Evolutionary conservation across 2,329 filamentous ascomycete genomes (phyloP), one percentile per base, ranked within the genome.

Genomic region (Aspergillus brasiliensis): DNA sequence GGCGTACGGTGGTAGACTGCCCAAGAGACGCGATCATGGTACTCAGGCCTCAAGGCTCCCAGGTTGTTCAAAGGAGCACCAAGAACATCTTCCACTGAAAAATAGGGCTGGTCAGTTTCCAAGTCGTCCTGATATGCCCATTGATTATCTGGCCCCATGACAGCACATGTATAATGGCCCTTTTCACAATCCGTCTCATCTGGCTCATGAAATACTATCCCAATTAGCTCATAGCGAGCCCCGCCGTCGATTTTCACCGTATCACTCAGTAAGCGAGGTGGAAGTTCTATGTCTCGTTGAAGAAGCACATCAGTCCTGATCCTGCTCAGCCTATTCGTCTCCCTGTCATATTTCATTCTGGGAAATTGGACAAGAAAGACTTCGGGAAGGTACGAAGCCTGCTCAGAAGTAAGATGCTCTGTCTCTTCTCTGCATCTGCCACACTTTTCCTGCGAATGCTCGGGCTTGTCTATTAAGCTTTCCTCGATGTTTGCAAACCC

Each of bases 211-310:
- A 69, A 56, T 23, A 71, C 59, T 21, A 74, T 60, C 1, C 66
- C 65, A 27, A 65, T 67, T 8, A 74, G 64, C 42, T 68, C 62
- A 57, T 73, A 75, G 5, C 55, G 38, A n/a, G 66, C 42, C 42
- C 49, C 59, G 13, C 28, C 51, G 34, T 25, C 13, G 5, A n/a
- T 31, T n/a, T 31, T 48, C 19, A 25, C 42, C 11, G n/a, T 48
- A 19, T 34, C 55, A 42, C 61, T 37, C 8, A 62, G 58, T 23
- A 59, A 46, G 2, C 57, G 13, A 15, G 48, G 48, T 11, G 52
- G 40, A 13, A 70, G 37, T 4, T 46, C 17, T 67, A 31, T 8
- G 46, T 13, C 31, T 13, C 11, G 13, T 13, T 34, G 31, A 34
- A 34, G 31, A 11, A 11, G 13, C 4, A 34, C 31, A 13, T 10